Conservation (phyloP, 2,329 filamentous ascomycete genomes). For the Penicillium sp. region DNA sequence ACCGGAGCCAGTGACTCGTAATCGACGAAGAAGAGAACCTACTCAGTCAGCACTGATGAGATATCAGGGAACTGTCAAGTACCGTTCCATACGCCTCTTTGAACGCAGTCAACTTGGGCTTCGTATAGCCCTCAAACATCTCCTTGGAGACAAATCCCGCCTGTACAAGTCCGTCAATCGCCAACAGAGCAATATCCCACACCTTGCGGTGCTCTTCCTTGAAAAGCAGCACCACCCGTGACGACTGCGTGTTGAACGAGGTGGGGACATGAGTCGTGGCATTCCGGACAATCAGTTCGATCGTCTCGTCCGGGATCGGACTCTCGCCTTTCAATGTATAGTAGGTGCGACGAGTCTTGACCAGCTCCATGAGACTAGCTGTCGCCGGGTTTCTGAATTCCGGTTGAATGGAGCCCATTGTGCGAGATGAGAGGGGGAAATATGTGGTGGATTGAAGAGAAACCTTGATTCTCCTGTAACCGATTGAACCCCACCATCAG, state of each 20-base stretch:
- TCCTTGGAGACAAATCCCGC: no score
- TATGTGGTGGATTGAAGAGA: no score
- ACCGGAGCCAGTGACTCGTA: no score
- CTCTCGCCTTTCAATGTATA: not conserved
- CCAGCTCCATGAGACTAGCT: no score
- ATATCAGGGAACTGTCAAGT: no score
- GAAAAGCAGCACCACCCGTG: slow-evolving; percentile 68
- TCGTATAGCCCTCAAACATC: slow-evolving; percentile 35
- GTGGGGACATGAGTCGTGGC: slow-evolving; percentile 62
- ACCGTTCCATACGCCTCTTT: slow-evolving; percentile 68
- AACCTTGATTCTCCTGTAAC: no score
- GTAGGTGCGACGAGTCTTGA: no score
- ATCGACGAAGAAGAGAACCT: slow-evolving; percentile 76
- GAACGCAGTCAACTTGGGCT: slow-evolving; percentile 48
- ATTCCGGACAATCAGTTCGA: slow-evolving; percentile 25
- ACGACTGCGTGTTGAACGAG: slow-evolving; percentile 77
- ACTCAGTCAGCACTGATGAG: not conserved
- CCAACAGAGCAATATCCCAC: slow-evolving; percentile 59
- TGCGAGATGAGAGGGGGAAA: no score
- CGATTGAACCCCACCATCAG: no score
- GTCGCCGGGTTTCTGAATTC: no score
- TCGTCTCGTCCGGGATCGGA: slow-evolving; percentile 26
- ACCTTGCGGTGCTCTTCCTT: slow-evolving; percentile 75
- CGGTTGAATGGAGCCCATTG: no score
- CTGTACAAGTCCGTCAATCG: slow-evolving; percentile 61